phyloP scores from a whole-genome alignment of 1,284 basidiomycete species.

The Ceratobasidium sp. region DNA sequence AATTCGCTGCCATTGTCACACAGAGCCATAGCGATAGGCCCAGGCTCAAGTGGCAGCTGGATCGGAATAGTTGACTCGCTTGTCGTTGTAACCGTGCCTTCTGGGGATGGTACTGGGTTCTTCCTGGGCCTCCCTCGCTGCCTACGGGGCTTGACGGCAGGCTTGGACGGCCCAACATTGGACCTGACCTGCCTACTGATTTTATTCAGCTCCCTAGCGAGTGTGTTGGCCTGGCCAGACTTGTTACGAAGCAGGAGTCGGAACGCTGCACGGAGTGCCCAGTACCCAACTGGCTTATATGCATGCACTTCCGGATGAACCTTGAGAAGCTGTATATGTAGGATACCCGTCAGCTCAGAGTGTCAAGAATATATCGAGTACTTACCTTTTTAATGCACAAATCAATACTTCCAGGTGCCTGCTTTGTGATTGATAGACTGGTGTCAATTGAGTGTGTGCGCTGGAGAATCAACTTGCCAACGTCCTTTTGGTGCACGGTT shows the following conservation, averaged over 20 bases:
- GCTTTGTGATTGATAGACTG: neutral
- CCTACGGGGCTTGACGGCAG: neutral
- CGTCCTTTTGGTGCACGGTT: too few relatives aligned
- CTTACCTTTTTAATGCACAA: neutral
- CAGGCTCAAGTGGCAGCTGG: too few relatives aligned
- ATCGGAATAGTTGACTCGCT: too few relatives aligned
- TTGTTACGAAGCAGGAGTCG: neutral
- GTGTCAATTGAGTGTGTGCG: neutral
- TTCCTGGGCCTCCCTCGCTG: neutral
- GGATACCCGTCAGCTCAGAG: neutral
- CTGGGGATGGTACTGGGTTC: neutral
- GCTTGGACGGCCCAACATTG: neutral
- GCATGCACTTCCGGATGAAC: too few relatives aligned
- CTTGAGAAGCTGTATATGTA: neutral
- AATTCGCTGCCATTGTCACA: too few relatives aligned
- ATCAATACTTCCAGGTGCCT: neutral
- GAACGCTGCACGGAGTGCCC: too few relatives aligned
- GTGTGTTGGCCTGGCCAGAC: too few relatives aligned
- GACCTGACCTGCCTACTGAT: neutral
- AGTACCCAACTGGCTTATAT: neutral
- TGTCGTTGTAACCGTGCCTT: too few relatives aligned
- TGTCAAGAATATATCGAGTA: neutral
- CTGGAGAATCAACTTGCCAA: neutral
- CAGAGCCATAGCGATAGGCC: too few relatives aligned
- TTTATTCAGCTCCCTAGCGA: neutral